Percentiles rank a stretch among this genome's conserved stretches.
phyloP scores from a whole-genome alignment of 495 filamentous ascomycete genomes.

The Sordaria brevicollis region DNA sequence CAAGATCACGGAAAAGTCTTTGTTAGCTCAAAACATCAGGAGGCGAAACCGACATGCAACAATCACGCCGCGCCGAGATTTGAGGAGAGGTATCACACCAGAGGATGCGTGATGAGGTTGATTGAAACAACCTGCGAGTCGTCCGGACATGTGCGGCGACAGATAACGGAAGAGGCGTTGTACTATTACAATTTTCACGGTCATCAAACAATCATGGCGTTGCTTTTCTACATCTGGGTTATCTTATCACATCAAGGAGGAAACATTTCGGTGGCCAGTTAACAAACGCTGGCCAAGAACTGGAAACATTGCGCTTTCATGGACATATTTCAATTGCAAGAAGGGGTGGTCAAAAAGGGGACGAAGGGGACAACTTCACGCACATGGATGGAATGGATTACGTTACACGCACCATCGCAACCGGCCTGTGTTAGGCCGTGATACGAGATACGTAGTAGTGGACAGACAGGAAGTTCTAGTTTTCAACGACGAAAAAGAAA shows the following conservation, averaged over 20 bases:
- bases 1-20: not conserved
- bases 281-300: not conserved
- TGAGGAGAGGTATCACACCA: not conserved
- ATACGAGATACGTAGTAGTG: not conserved
- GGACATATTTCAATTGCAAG: too few species aligned
- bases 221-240: not conserved
- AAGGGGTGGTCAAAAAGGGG: not conserved
- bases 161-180: not conserved
- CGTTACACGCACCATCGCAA: not conserved
- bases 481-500: not conserved
- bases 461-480: not conserved
- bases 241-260: not conserved
- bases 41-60: not conserved
- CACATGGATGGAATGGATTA: not conserved
- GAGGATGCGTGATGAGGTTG: not conserved
- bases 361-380: not conserved
- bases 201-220: not conserved
- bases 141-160: not conserved
- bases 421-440: not conserved
- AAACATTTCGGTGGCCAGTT: not conserved
- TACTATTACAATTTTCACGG: not conserved
- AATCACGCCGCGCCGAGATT: not conserved
- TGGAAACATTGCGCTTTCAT: not conserved
- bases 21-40: not conserved
- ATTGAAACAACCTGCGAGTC: not conserved